These are phyloP conservation scores for Eustoma russellianum DNA, from an alignment of 257 asterid genomes.

Conservation along the genomic window DNA sequence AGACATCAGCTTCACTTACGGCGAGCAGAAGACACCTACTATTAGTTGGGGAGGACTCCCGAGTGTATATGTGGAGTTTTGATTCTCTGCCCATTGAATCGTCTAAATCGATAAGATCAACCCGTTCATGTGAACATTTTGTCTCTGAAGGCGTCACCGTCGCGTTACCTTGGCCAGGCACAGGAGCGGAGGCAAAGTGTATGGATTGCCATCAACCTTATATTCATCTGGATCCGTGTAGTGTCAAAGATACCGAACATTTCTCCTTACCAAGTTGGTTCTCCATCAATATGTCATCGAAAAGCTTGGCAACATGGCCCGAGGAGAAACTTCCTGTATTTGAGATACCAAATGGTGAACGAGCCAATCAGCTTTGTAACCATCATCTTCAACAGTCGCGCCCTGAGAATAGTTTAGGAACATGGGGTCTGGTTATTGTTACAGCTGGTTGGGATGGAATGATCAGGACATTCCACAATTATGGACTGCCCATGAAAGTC, in stretches of 20 bases:
- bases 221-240: conserved; percentile 7
- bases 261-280: conserved; percentile 68
- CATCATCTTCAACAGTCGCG: too few species aligned
- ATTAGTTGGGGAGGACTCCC: conserved; percentile 72
- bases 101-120: conserved; percentile 37
- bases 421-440: conserved; percentile 71
- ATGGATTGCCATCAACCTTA: not conserved
- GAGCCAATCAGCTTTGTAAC: conserved; percentile 3
- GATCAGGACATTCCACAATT: conserved; percentile 73
- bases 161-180: conserved; percentile 55
- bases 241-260: conserved; percentile 36
- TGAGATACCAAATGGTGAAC: conserved; percentile 15
- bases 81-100: conserved; percentile 30
- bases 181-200: not conserved
- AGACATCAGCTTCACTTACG: conserved; percentile 57
- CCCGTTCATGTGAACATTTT: conserved; percentile 64
- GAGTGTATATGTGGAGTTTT: conserved; percentile 58
- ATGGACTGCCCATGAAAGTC: conserved; percentile 48
- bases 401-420: conserved; percentile 5
- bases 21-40: conserved; percentile 54
- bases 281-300: conserved; percentile 39
- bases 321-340: conserved; percentile 67
- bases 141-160: conserved; percentile 38
- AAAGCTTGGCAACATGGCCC: conserved; percentile 66
- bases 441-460: conserved; percentile 60